Percentiles rank a stretch among this genome's conserved stretches.
phyloP scores from a whole-genome alignment of 2,329 filamentous ascomycete genomes.

The Colletotrichum sp. region DNA sequence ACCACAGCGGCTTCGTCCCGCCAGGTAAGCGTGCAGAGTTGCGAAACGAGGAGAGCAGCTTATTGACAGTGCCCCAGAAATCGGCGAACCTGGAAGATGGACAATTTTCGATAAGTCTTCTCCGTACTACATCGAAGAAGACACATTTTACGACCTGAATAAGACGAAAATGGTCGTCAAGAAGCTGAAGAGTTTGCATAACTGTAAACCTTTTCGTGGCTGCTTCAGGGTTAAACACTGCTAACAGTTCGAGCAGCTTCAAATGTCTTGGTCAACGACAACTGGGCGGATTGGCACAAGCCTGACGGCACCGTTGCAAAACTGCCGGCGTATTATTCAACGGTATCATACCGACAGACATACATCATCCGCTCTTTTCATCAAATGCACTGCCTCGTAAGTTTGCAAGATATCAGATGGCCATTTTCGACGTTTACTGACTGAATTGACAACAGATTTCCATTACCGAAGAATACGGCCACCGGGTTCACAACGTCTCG shows the following conservation, averaged over 20 bases:
- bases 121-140: background rate
- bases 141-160: background rate
- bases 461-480: conserved; percentile 6
- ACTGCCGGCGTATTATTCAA: conserved; percentile 4
- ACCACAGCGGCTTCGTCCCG: conserved; percentile 6
- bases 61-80: background rate
- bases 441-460: background rate
- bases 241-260: background rate
- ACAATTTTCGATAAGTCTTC: background rate
- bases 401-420: fast-evolving
- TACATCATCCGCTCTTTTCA: conserved; percentile 15
- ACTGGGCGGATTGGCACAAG: conserved; percentile 5
- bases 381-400: conserved; percentile 8
- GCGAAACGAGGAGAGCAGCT: background rate
- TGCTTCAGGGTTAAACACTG: no score
- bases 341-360: background rate
- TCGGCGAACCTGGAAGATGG: conserved; percentile 2
- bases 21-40: background rate
- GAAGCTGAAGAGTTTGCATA: conserved; percentile 1
- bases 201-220: background rate
- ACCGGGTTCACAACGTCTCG: background rate
- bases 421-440: background rate
- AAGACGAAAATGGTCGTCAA: background rate
- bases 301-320: conserved; percentile 1
- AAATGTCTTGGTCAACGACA: background rate